Evolutionary conservation across 1,284 basidiomycete species (phyloP).

Genomic region (Testicularia cyperi): DNA sequence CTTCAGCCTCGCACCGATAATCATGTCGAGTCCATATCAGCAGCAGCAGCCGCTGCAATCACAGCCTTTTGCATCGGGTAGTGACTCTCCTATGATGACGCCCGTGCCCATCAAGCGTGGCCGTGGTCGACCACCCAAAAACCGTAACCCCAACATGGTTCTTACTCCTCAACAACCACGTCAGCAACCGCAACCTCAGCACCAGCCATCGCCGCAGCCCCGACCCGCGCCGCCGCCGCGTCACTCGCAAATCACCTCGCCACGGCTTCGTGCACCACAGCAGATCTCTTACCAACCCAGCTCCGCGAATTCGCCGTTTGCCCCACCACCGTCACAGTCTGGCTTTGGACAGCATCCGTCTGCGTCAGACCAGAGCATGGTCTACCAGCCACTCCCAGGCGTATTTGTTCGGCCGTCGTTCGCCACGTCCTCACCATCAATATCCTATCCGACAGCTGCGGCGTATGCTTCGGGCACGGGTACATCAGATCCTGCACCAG

Average conservation of each 20-base stretch:
- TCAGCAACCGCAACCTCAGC: background rate
- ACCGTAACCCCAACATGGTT: constrained; percentile 30
- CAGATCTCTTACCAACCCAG: constrained; percentile 5
- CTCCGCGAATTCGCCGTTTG: no score
- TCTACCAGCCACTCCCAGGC: constrained; percentile 21
- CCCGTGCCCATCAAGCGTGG: constrained; percentile 30
- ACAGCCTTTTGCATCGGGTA: constrained; percentile 31
- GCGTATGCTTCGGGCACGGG: no score
- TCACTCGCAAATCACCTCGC: constrained; percentile 30
- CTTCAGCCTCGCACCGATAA: no score
- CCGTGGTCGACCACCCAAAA: constrained; percentile 37
- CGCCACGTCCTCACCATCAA: no score
- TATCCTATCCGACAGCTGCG: no score
- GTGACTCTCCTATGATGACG: constrained; percentile 28
- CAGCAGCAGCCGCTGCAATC: constrained; percentile 20
- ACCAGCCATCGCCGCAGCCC: constrained; percentile 6
- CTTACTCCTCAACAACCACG: no score
- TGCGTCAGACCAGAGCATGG: constrained; percentile 23
- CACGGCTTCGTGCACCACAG: constrained; percentile 17
- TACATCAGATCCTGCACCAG: constrained; percentile 5
- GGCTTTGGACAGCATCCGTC: no score
- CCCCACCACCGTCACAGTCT: no score
- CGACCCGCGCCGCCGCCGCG: constrained; percentile 32
- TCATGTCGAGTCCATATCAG: constrained; percentile 35
- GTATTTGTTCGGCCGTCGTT: constrained; percentile 1